Evolutionary conservation across 108 stramenopile genomes (phyloP).

Genomic region (Fistulifera pelliculosa): DNA sequence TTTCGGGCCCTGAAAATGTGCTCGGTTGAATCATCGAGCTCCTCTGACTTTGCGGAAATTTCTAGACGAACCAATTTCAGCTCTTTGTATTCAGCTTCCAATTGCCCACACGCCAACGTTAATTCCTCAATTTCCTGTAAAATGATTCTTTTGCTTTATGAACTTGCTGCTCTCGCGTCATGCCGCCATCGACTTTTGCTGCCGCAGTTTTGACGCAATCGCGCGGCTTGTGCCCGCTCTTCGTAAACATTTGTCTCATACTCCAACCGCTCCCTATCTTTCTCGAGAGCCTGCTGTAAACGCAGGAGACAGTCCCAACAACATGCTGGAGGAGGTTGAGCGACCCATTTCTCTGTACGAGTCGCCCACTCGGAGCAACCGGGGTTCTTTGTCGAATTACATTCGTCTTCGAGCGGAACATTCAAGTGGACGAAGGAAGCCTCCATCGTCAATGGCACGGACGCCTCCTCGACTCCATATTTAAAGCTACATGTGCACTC

Average conservation of each 20-base stretch:
- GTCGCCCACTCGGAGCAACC: too few relatives aligned
- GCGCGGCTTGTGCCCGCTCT: conserved; percentile 10
- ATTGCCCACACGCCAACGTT: neutral
- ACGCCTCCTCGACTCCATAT: conserved; percentile 15
- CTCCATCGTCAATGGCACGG: conserved; percentile 3
- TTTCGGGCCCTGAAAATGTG: neutral
- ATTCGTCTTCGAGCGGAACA: too few relatives aligned
- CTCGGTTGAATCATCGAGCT: conserved; percentile 4
- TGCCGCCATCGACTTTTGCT: conserved; percentile 10
- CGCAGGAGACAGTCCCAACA: conserved; percentile 31
- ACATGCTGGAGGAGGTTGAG: neutral
- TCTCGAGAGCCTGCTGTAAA: conserved; percentile 30
- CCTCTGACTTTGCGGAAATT: conserved; percentile 7
- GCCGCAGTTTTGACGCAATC: conserved; percentile 9
- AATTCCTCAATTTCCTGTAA: neutral
- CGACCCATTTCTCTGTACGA: too few relatives aligned
- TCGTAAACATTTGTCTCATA: conserved; percentile 27
- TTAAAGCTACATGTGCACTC: conserved; percentile 6
- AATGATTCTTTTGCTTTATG: neutral
- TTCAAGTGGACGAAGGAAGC: conserved; percentile 11
- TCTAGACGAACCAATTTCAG: conserved; percentile 16
- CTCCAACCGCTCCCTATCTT: conserved; percentile 37
- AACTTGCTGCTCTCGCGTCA: neutral
- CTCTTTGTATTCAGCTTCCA: conserved; percentile 4
- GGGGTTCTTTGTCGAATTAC: too few relatives aligned